Evolutionary conservation across 2,329 filamentous ascomycete species (phyloP).

Genomic region (Lasiodiplodia gonubiensis): DNA sequence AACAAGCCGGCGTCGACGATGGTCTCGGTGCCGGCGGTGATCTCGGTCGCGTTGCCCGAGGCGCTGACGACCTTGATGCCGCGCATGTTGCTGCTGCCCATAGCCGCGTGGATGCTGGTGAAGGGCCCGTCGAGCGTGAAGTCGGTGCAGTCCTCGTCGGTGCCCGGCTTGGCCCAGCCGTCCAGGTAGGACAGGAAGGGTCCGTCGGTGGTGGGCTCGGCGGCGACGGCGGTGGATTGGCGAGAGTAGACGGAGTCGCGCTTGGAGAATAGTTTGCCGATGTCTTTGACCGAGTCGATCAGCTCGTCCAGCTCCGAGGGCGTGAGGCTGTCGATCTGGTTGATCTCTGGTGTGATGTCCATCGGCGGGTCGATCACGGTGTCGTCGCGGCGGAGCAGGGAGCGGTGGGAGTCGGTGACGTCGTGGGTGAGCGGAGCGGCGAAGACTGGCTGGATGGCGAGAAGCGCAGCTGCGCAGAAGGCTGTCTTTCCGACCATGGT

Average conservation of each 20-base stretch:
- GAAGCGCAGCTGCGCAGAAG: not conserved
- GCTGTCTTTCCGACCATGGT: not conserved
- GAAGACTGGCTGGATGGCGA: not conserved
- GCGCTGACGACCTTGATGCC: not conserved
- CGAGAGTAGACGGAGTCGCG: not conserved
- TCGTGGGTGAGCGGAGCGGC: not conserved
- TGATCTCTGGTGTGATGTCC: not conserved
- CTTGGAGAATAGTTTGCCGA: not conserved
- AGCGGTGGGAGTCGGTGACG: not conserved
- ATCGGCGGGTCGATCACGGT: not conserved
- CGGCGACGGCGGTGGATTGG: not conserved
- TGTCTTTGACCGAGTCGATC: not conserved
- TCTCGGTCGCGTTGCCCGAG: not conserved
- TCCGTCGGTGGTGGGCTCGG: not conserved
- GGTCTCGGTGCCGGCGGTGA: not conserved
- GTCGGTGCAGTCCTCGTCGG: not conserved
- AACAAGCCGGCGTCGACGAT: not conserved
- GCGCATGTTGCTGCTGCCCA: slow-evolving; percentile 11
- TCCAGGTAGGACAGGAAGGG: slow-evolving; percentile 5
- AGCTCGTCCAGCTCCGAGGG: not conserved
- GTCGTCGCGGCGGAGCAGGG: not conserved
- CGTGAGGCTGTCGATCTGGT: not conserved
- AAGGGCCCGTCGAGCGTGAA: slow-evolving; percentile 9
- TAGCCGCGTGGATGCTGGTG: slow-evolving; percentile 7
- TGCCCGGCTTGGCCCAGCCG: slow-evolving; percentile 8